Evolutionary conservation across 2,329 filamentous ascomycete species (phyloP), one percentile per base, ranked within the genome.

Genomic region (Fusarium chlamydosporum): DNA sequence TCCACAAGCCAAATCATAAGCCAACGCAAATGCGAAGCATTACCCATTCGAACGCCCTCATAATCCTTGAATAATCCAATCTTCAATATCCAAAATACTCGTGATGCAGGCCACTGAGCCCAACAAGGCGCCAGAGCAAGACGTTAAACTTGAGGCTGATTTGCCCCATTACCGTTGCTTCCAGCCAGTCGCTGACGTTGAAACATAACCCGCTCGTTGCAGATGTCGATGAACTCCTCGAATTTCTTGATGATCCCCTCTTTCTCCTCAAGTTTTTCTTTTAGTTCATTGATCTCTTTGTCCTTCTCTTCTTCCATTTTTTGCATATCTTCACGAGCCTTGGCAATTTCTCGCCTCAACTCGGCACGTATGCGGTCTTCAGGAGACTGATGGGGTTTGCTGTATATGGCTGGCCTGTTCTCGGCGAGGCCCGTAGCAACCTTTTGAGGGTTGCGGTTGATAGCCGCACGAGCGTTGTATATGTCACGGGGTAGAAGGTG

Each of bases 161-260:
- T 77, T 41, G 70, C 72, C 6, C 70, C 75, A 34, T 71, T 65
- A 40, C 72, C 69, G 45, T 68, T 74, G 27, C 71, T 77, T 50
- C 76, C 77, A 29, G 74, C 77, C 15, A 90, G 79, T 65, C 85
- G 82, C 72, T 88, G 85, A 51, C 87, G 80, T 75, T 88, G 86
- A 54, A 89, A 81, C 82, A 90, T 90, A 65, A 90, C 88, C 50
- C 88, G 81, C 75, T 89, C 83, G 71, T 91, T 91, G 75, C 88
- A 90, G 56, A 91, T 89, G 76, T 91, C 88, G 72, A 91, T 90
- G 55, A 91, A 91, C 84, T 89, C 88, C 77, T 91, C 88, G 70
- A 90, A 91, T 74, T 86, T 88, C 64, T 84, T 78, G 56, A 91
- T 90, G 61, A 86, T 83, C 72, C 84, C 83, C 63, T 89, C 86